phyloP scores from a whole-genome alignment of 2,329 filamentous ascomycete genomes.

The Trichoderma simmonsii region DNA sequence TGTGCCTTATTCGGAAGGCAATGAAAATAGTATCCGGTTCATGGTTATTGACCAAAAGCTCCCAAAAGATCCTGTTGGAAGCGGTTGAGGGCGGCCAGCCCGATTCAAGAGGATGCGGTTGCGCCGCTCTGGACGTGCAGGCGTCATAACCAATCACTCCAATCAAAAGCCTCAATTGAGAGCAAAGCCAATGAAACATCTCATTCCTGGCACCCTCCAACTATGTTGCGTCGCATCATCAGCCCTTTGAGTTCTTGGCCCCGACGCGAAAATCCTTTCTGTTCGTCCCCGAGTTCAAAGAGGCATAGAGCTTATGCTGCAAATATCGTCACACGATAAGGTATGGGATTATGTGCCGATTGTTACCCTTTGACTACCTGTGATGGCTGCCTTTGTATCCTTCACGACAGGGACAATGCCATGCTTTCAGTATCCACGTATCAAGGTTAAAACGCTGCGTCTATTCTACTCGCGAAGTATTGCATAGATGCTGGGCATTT shows the following conservation, averaged over 20 bases:
- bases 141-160: background rate
- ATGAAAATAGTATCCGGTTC: background rate
- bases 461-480: background rate
- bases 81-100: background rate
- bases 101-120: background rate
- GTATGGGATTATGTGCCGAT: background rate
- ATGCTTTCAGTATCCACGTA: background rate
- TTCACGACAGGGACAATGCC: too few species aligned
- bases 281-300: background rate
- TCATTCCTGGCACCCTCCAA: background rate
- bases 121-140: background rate
- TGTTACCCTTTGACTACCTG: background rate
- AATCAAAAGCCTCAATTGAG: background rate
- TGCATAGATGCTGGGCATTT: background rate
- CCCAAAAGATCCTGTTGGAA: background rate
- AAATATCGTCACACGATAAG: background rate
- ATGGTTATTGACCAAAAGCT: too few species aligned
- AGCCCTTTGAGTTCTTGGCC: background rate
- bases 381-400: background rate
- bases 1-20: background rate
- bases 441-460: background rate
- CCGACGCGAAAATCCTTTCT: background rate
- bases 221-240: background rate
- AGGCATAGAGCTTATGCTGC: background rate
- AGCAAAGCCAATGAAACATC: background rate